phyloP scores from a whole-genome alignment of 2,329 filamentous ascomycete genomes.

The Apiospora marii region DNA sequence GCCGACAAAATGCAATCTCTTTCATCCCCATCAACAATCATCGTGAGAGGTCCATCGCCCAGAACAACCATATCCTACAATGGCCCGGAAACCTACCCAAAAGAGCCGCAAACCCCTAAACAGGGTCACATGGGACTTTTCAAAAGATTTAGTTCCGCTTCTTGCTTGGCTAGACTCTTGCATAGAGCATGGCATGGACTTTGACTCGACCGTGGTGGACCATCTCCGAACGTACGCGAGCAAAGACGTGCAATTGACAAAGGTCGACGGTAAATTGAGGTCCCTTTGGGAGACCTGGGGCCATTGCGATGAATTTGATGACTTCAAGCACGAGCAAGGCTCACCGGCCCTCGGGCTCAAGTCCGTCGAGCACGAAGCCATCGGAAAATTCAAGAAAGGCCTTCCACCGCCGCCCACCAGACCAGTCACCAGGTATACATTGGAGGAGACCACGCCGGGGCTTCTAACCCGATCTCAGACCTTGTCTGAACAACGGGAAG shows the following conservation, averaged over 20 bases:
- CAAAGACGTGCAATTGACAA: neutral
- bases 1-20: neutral
- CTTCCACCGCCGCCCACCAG: neutral
- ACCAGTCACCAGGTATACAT: neutral
- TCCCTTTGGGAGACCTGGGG: neutral
- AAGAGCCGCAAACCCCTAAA: neutral
- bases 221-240: neutral
- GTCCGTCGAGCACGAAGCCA: neutral
- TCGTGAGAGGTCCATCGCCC: neutral
- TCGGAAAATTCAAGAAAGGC: neutral
- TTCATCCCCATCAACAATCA: neutral
- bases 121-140: neutral
- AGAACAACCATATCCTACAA: neutral
- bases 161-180: conserved; percentile 5
- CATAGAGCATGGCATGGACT: neutral
- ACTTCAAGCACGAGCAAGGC: neutral
- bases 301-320: neutral
- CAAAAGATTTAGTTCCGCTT: neutral
- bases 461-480: neutral
- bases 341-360: neutral
- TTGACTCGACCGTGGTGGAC: neutral
- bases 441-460: neutral
- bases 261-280: neutral
- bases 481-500: neutral
- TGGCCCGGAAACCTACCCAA: neutral